phyloP scores from a whole-genome alignment of 148 eudicot species.

The Camellia lanceoleosa region DNA sequence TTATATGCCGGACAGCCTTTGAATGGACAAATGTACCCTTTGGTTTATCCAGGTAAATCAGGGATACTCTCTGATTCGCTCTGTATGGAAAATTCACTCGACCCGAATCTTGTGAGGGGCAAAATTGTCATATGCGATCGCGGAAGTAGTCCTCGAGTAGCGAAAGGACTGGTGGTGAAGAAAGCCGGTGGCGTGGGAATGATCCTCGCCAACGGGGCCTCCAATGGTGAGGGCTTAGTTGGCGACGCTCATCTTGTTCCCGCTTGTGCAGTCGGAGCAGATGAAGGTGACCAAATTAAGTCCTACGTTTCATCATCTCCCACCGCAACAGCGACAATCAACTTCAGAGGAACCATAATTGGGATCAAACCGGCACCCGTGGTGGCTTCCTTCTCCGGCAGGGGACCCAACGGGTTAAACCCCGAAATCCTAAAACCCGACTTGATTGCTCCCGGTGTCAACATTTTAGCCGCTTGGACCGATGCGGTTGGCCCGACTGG shows the following conservation, averaged over 20 bases:
- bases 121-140: conserved; percentile 90
- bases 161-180: conserved; percentile 84
- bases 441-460: conserved; percentile 90
- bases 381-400: conserved; percentile 75
- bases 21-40: conserved; percentile 50
- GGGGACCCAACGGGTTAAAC: conserved; percentile 89
- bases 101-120: conserved; percentile 61
- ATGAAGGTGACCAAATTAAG: conserved; percentile 63
- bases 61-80: conserved; percentile 72
- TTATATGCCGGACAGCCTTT: conserved; percentile 67
- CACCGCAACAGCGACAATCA: conserved; percentile 47
- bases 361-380: conserved; percentile 91
- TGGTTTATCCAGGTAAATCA: conserved; percentile 81
- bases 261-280: conserved; percentile 67
- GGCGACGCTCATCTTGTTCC: conserved; percentile 92
- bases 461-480: conserved; percentile 87
- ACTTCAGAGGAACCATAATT: conserved; percentile 63
- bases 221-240: conserved; percentile 86
- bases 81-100: conserved; percentile 90
- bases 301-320: conserved; percentile 38
- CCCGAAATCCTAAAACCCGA: conserved; percentile 96
- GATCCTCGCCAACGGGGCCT: conserved; percentile 74
- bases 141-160: conserved; percentile 82
- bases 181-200: conserved; percentile 96
- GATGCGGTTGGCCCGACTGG: conserved; percentile 87